Base-by-base conservation (phyloP, 2,329 filamentous ascomycete species). In the Trichoderma semiorbis region DNA sequence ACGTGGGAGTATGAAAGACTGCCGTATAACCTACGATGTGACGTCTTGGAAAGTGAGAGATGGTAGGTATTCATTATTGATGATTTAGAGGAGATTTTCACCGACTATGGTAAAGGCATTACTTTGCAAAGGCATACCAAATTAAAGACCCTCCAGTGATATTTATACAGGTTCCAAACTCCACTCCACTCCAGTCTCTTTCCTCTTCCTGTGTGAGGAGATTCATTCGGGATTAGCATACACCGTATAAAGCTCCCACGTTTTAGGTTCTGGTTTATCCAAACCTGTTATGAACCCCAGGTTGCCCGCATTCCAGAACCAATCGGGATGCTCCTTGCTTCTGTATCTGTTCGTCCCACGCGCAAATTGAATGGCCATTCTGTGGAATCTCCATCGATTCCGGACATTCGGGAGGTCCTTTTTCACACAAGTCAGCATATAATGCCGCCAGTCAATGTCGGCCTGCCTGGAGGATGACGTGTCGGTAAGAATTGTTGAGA, bases 371-470 rank as follows among this genome's bases (percentile, higher is more conserved):
- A 28, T 16, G 8, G 66, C 66, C 55, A 61, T 69, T 43, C 16
- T 69, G 55, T 61, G 66, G 7, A 61, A 69, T 30, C 55, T 61
- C 66, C 66, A 61, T 21, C 36, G 55, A 10, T 69, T 61, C n/a
- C 55, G 55, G 36, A 60, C 16, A 34, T 50, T n/a, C 3, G 66
- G 55, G 3, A 32, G 26, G 3, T 47, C 28, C 7, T 61, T 69
- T n/a, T 61, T 26, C 8, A 50, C 36, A 8, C 55, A 69, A 5
- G n/a, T 60, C 7, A 47, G 36, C 36, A 61, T 69, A 47, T 69
- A 69, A 14, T 61, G 36, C n/a, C 66, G 55, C 66, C 55, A 69
- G 11, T 61, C 66, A 14, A 61, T 34, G 7, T 69, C 55, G 10
- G 55, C 39, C 7, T 61, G 55, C n/a, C 16, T 55, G 26, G 28